Evolutionary conservation across 2,329 filamentous ascomycete genomes (phyloP), one percentile per base, ranked within the genome.

Genomic region (Exophiala spinifera): DNA sequence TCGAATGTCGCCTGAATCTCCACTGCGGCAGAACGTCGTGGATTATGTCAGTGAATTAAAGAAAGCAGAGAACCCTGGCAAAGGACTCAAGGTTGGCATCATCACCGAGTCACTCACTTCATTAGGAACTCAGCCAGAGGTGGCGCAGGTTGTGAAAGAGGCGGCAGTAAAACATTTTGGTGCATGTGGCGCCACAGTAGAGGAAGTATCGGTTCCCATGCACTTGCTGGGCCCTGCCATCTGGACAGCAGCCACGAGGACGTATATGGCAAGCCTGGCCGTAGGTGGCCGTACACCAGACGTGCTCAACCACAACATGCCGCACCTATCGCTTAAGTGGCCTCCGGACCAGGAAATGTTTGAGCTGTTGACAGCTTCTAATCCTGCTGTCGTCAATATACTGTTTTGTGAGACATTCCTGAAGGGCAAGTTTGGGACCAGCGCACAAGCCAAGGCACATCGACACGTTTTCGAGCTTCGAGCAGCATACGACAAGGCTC

Each of bases 131-230:
- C 67, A 72, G 28, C 42, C 64, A 1, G 65, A 72, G 31, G 74
- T 80, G 0, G 66, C 65, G 2, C 62, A 63, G 4, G 65, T 66
- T 1, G 70, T 78, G 19, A 64, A 67, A 19, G 47, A 65, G 4
- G 69, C 72, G 1, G 74, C 73, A 2, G 63, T 61, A 1, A 61
- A 66, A 19, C 70, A 63, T 19, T 75, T 79, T 58, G 57, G 60
- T 13, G 58, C 66, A 10, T 68, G 75, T 11, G 77, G 77, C 3
- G 77, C 76, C 2, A 61, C 66, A 2, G 75, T 80, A 7, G 60
- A 67, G 14, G 72, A 78, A 19, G 65, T 79, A 1, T 76, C 72
- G 1, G 65, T 79, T 3, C 77, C 78, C 1, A 68, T 79, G 61
- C 79, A 82, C 62, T 59, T 66, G 14, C 62, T 71, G 13, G 78